phyloP scores from a whole-genome alignment of 2,329 filamentous ascomycete genomes.

The Microascus cirrosus region DNA sequence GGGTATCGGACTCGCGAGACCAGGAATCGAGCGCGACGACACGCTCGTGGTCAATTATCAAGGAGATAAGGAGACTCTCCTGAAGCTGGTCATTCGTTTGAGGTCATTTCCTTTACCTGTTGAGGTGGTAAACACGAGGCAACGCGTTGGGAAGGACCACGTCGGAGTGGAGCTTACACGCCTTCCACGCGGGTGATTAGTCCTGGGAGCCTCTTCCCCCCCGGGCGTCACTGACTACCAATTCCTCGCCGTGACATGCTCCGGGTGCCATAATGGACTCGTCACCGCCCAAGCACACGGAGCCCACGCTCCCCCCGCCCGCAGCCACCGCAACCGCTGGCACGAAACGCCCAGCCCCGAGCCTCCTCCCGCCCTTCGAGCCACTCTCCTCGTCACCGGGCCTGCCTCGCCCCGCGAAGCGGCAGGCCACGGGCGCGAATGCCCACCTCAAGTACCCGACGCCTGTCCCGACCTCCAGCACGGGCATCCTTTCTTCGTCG shows the following conservation, averaged over 20 bases:
- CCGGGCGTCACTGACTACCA: constrained; percentile 5
- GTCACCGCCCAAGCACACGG: constrained; percentile 21
- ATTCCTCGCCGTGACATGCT: constrained; percentile 10
- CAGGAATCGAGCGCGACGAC: neutral
- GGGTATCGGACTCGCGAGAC: neutral
- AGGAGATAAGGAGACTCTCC: neutral
- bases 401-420: constrained; percentile 58
- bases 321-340: constrained; percentile 20
- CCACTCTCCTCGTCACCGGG: constrained; percentile 66
- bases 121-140: neutral
- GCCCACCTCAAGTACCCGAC: constrained; percentile 72
- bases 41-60: neutral
- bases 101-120: neutral
- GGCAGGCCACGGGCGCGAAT: constrained; percentile 41
- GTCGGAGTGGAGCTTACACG: neutral
- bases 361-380: constrained; percentile 69
- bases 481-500: constrained; percentile 80
- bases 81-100: neutral
- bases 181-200: neutral
- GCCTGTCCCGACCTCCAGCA: constrained; percentile 86
- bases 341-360: constrained; percentile 52
- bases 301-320: constrained; percentile 20
- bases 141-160: neutral
- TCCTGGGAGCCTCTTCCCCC: neutral
- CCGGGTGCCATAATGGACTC: constrained; percentile 24